A percentile compares a stretch with the other conserved stretches of the same genome.
Conservation (phyloP, 345 rosid species). For the Kandelia obovata region DNA sequence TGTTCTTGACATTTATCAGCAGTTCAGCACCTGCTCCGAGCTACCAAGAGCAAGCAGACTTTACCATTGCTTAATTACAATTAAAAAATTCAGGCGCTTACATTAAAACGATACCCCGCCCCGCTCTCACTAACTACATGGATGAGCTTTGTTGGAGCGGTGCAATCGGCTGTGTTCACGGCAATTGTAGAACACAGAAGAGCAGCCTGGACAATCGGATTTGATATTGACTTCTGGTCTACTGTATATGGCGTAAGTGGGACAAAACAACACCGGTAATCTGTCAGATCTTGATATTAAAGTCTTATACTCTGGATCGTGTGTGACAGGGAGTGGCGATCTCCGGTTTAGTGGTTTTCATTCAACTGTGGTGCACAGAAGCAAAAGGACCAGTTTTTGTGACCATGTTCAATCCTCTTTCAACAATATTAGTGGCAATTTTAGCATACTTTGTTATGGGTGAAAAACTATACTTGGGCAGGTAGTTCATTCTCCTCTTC, state of each 20-base stretch:
- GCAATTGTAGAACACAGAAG: constrained; percentile 38
- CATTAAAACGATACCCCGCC: constrained; percentile 60
- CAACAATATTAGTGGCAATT: constrained; percentile 42
- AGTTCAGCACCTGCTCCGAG: too few species aligned
- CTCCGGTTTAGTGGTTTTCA: not conserved
- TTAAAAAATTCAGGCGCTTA: constrained; percentile 40
- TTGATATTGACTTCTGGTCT: constrained; percentile 55
- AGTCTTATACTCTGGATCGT: not conserved
- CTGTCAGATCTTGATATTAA: too few species aligned
- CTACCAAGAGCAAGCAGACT: too few species aligned
- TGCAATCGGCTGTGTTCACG: constrained; percentile 56
- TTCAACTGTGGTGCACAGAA: not conserved
- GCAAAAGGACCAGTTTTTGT: constrained; percentile 46
- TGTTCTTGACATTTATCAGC: not conserved
- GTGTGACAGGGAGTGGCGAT: not conserved
- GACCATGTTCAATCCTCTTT: constrained; percentile 57
- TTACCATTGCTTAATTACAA: not conserved
- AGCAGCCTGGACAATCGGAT: constrained; percentile 51
- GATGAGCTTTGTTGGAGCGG: constrained; percentile 59
- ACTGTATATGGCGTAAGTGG: constrained; percentile 53
- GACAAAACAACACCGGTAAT: not conserved
- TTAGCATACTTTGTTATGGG: constrained; percentile 54
- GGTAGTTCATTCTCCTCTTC: constrained; percentile 29
- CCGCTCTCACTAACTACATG: constrained; percentile 60
- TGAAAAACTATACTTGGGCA: constrained; percentile 56